Evolutionary conservation across 2,329 filamentous ascomycete genomes (phyloP).

Genomic region (Coccinonectria pachysandricola): DNA sequence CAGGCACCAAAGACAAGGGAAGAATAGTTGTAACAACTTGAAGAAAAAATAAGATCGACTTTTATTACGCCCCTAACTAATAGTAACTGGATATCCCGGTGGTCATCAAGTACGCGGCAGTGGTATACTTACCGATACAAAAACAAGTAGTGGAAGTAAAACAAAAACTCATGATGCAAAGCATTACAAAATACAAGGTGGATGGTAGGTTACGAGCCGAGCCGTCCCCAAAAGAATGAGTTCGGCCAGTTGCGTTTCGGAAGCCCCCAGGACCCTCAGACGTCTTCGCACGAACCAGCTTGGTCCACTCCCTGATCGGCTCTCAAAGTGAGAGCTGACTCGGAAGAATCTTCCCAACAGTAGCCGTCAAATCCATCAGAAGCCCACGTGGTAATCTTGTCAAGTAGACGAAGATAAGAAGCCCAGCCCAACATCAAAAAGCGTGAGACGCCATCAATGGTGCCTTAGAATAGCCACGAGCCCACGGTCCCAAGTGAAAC

Average conservation of each 20-base stretch:
- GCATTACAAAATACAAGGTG: background rate
- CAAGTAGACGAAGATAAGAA: slow-evolving; percentile 15
- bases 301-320: slow-evolving; percentile 18
- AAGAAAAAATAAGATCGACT: slow-evolving; percentile 13
- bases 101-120: slow-evolving; percentile 14
- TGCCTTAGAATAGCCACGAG: slow-evolving; percentile 23
- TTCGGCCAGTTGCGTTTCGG: slow-evolving; percentile 12
- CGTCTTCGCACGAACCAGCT: slow-evolving; percentile 25
- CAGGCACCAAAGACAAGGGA: no score
- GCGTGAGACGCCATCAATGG: slow-evolving; percentile 13
- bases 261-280: slow-evolving; percentile 30
- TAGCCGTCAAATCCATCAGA: slow-evolving; percentile 31
- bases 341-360: slow-evolving; percentile 20
- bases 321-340: slow-evolving; percentile 5
- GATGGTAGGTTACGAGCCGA: background rate
- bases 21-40: background rate
- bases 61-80: slow-evolving; percentile 20
- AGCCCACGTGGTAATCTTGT: slow-evolving; percentile 23
- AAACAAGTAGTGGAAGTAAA: slow-evolving; percentile 10
- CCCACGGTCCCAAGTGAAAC: slow-evolving; percentile 29
- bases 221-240: no score
- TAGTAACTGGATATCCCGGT: slow-evolving; percentile 8
- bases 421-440: slow-evolving; percentile 24
- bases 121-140: slow-evolving; percentile 19
- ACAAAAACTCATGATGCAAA: slow-evolving; percentile 6